A percentile compares a stretch with the other conserved stretches of the same genome.
These are phyloP conservation scores for Chenopodium quinoa DNA, from an alignment of 148 eudicot species.

Conservation along the genomic window DNA sequence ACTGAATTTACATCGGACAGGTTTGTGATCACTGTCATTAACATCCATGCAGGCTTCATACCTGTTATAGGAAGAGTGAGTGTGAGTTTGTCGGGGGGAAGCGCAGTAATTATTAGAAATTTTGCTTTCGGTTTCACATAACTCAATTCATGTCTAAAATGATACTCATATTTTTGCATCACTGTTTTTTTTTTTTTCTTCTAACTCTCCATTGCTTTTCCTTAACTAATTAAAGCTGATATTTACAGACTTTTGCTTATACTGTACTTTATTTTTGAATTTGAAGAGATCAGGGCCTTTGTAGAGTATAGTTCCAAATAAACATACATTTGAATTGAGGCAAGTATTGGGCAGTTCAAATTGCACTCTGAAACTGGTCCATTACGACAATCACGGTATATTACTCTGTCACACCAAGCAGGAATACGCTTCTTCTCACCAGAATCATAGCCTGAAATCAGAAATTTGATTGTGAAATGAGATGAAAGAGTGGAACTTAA, in stretches of 20 bases:
- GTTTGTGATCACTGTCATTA: slow-evolving; percentile 93
- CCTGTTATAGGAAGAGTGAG: slow-evolving; percentile 35
- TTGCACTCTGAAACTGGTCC: slow-evolving; percentile 57
- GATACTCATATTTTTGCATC: no score
- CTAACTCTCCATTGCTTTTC: no score
- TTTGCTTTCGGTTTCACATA: no score
- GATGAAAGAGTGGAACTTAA: neutral
- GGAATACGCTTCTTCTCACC: slow-evolving; percentile 99
- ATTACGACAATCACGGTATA: slow-evolving; percentile 74
- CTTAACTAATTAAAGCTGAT: no score
- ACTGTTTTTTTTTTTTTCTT: no score
- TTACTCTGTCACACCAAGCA: slow-evolving; percentile 96
- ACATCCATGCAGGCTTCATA: slow-evolving; percentile 98
- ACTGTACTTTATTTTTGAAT: no score
- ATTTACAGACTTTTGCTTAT: no score
- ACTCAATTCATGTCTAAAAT: no score
- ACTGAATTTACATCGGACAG: slow-evolving; percentile 83
- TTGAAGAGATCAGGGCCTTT: neutral
- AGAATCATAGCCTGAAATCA: slow-evolving; percentile 80
- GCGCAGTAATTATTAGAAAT: neutral
- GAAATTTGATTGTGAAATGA: neutral
- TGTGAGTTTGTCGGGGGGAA: slow-evolving; percentile 6
- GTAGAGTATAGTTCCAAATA: neutral
- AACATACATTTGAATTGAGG: slow-evolving; percentile 65
- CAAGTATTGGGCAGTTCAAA: slow-evolving; percentile 77